Evolutionary conservation across 2,329 filamentous ascomycete genomes (phyloP).

Genomic region (Pseudocercospora fijiensis): DNA sequence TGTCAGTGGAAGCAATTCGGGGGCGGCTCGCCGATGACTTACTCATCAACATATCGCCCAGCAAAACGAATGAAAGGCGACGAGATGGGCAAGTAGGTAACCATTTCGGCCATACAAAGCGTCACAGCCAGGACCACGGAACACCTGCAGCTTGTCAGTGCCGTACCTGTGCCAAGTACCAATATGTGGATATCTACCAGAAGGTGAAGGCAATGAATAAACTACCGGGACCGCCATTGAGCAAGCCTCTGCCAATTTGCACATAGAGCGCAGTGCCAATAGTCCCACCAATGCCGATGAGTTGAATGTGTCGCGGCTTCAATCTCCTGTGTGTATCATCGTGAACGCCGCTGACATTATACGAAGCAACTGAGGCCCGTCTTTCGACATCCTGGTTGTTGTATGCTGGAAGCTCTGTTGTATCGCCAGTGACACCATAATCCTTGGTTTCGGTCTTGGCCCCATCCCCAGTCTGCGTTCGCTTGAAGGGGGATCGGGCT

Average conservation of each 20-base stretch:
- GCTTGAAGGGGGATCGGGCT: constrained; percentile 23
- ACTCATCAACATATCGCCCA: constrained; percentile 69
- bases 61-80: constrained; percentile 78
- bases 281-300: constrained; percentile 46
- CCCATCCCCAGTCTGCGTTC: constrained; percentile 18
- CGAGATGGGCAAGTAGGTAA: constrained; percentile 71
- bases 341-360: constrained; percentile 27
- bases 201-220: constrained; percentile 49
- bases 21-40: constrained; percentile 55
- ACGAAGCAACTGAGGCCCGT: constrained; percentile 26
- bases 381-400: constrained; percentile 25
- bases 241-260: constrained; percentile 47
- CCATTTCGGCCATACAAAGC: constrained; percentile 67
- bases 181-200: constrained; percentile 33
- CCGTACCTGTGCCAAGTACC: not conserved
- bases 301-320: constrained; percentile 47
- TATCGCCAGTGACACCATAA: constrained; percentile 8
- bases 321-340: constrained; percentile 46
- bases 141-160: constrained; percentile 14
- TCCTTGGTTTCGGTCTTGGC: constrained; percentile 18
- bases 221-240: constrained; percentile 48
- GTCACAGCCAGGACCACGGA: constrained; percentile 26
- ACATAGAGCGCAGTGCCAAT: constrained; percentile 51
- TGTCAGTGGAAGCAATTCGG: not conserved
- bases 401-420: constrained; percentile 19